phyloP scores from a whole-genome alignment of 1,284 basidiomycete species.

The Chalciporus sp. region DNA sequence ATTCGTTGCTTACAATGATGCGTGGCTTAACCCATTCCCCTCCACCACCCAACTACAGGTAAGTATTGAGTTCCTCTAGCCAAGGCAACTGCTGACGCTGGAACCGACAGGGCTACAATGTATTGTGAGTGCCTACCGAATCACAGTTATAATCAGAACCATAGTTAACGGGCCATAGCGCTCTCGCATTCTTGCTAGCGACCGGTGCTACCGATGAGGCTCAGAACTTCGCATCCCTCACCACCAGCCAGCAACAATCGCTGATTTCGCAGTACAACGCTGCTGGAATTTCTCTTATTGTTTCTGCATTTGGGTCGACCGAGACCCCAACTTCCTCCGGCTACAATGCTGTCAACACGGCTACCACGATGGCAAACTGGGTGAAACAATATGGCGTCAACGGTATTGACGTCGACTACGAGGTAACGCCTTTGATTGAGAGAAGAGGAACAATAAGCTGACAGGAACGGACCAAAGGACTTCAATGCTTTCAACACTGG shows the following conservation, averaged over 20 bases:
- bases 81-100: not conserved
- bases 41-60: conserved; percentile 42
- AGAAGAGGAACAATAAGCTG: not conserved
- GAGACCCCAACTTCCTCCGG: conserved; percentile 49
- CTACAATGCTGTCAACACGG: conserved; percentile 42
- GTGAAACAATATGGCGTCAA: conserved; percentile 50
- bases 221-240: conserved; percentile 39
- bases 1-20: conserved; percentile 48
- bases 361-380: conserved; percentile 50
- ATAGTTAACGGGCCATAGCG: conserved; percentile 26
- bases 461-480: conserved; percentile 42
- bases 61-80: conserved; percentile 2
- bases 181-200: conserved; percentile 46
- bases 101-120: conserved; percentile 45
- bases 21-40: conserved; percentile 42
- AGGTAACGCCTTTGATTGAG: conserved; percentile 33
- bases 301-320: conserved; percentile 54
- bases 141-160: not conserved
- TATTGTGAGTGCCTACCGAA: conserved; percentile 39
- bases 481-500: conserved; percentile 35
- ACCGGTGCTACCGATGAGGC: conserved; percentile 49
- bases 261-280: conserved; percentile 45
- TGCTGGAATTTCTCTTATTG: conserved; percentile 51
- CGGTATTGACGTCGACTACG: conserved; percentile 61
- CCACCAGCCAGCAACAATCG: conserved; percentile 33